Conservation (phyloP, 78 protist genomes). For the Parvularia atlantis region DNA sequence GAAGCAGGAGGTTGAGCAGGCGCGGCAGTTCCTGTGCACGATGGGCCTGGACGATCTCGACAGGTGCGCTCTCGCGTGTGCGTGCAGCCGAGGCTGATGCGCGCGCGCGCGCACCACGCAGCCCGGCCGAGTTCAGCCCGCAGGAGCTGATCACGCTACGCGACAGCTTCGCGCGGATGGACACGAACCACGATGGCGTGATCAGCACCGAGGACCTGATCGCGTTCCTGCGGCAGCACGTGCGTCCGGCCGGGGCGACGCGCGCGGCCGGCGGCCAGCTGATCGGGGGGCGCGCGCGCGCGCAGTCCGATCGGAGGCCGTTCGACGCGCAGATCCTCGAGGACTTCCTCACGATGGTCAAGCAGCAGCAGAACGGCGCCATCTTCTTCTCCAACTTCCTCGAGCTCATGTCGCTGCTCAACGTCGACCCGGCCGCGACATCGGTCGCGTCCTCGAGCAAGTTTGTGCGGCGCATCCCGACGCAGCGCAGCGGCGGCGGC, state of each 20-base stretch:
- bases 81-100: background rate
- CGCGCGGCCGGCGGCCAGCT: too few relatives aligned
- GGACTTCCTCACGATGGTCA: background rate
- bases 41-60: too few relatives aligned
- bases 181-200: background rate
- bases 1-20: conserved; percentile 21
- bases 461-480: background rate
- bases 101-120: background rate
- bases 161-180: background rate
- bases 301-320: too few relatives aligned
- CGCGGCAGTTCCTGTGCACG: conserved; percentile 28
- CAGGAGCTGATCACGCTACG: background rate
- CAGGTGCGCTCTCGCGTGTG: too few relatives aligned
- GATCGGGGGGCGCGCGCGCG: too few relatives aligned
- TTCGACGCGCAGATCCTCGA: background rate
- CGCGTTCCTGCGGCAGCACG: background rate
- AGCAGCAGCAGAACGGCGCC: background rate
- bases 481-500: background rate
- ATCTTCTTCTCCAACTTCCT: background rate
- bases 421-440: background rate
- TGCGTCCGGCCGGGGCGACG: too few relatives aligned
- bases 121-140: background rate
- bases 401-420: background rate
- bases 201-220: background rate
- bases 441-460: background rate